Evolutionary conservation across 352 stramenopile species (phyloP).

Genomic region (Pythium brachiatum): DNA sequence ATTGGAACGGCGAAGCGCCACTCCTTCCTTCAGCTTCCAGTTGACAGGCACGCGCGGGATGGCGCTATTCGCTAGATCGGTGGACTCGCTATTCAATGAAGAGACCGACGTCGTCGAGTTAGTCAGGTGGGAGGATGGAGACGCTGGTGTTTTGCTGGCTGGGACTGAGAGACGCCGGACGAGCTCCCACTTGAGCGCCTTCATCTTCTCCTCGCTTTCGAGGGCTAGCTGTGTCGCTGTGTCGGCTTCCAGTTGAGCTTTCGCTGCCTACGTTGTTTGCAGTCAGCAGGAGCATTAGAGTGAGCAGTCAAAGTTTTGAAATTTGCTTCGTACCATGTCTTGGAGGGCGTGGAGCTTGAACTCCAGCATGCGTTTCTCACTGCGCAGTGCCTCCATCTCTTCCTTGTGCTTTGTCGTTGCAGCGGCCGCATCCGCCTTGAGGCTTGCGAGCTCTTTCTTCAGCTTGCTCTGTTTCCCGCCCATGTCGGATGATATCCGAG

Average conservation of each 20-base stretch:
- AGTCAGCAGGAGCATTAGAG: not conserved
- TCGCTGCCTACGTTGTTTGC: constrained; percentile 29
- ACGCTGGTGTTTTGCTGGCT: not conserved
- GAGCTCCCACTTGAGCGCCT: constrained; percentile 74
- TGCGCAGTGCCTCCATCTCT: constrained; percentile 37
- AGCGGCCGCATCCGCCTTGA: constrained; percentile 37
- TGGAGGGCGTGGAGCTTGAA: constrained; percentile 55
- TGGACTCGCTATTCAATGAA: not conserved
- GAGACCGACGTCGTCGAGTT: constrained; percentile 7
- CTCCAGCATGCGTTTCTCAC: constrained; percentile 57
- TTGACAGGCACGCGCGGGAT: constrained; percentile 39
- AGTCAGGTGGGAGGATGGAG: not conserved
- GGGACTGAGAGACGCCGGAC: constrained; percentile 46
- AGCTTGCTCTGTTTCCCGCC: constrained; percentile 51
- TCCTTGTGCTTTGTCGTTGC: constrained; percentile 34
- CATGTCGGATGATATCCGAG: constrained; percentile 28
- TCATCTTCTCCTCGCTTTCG: constrained; percentile 60
- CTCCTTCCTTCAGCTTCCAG: constrained; percentile 57
- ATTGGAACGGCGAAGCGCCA: constrained; percentile 30
- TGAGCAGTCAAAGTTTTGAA: no score
- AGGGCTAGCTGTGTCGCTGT: constrained; percentile 32
- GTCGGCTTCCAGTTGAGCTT: constrained; percentile 55
- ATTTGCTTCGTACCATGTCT: constrained; percentile 33
- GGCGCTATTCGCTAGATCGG: constrained; percentile 9
- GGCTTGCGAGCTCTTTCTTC: constrained; percentile 56